Evolutionary conservation across 2,329 filamentous ascomycete species (phyloP), one percentile per base, ranked within the genome.

Genomic region (Scedosporium apiospermum): DNA sequence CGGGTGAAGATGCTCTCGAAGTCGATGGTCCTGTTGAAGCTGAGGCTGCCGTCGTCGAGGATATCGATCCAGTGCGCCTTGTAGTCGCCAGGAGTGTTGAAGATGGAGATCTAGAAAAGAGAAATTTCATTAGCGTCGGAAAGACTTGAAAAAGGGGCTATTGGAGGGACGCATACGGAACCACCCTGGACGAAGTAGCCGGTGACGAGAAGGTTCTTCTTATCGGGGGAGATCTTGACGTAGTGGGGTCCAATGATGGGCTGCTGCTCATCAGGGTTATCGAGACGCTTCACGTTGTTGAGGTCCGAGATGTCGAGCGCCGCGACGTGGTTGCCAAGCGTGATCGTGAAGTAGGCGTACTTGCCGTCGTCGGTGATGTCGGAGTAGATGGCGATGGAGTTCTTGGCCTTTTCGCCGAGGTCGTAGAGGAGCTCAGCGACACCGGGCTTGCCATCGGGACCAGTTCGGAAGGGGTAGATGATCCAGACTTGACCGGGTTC

Each of bases 181-280:
- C 84, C 83, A 9, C 79, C 82, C 72, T 87, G 83, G 2, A 88
- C 82, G 68, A 87, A 87, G 74, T 87, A 87, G 61, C 85, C 85
- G n/a, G 82, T 85, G 14, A 87, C 83, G 2, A 87, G 76, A 16
- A 87, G 71, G 69, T 87, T 82, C 76, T 85, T 85, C 76, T 86
- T 83, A 66, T 87, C 84, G 0, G 84, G 84, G 4, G 82, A 81
- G 64, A 87, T 76, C 75, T 87, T 87, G 74, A 87, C 74, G 67
- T 86, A 87, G 74, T 87, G 84, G 0, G 84, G 84, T 0, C 84
- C 83, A 61, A 86, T 77, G 64, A 81, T 83, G 21, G 82, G 82
- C 70, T 87, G 84, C 34, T 76, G 71, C 70, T 82, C 80, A 63
- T 85, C 71, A 0, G 84, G 84, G 67, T 87, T 74, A 65, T 87